Evolutionary conservation across 306 rosid species (phyloP), one percentile per base, ranked within the genome.

Genomic region (Begonia masoniana): DNA sequence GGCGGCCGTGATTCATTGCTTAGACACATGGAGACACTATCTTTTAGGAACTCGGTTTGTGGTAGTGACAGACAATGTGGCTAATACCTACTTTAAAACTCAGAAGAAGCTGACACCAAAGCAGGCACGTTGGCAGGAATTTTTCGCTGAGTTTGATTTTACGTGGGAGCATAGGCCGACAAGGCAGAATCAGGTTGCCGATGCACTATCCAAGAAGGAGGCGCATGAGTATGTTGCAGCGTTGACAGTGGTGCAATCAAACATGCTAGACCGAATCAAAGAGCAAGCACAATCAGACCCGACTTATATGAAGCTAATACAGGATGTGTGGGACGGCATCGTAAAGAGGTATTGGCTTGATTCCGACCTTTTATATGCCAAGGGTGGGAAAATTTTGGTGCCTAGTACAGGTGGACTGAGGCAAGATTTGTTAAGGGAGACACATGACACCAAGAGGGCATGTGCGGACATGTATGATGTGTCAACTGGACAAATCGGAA

Each of bases 101-200:
- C 26, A 59, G n/a, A 50, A 41, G 10, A 60, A 50, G 39, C 11
- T 60, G 47, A 35, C 17, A 7, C 15, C n/a, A n/a, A n/a, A n/a
- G n/a, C n/a, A n/a, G n/a, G n/a, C n/a, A n/a, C n/a, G n/a, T 43
- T 54, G 36, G 47, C 54, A 62, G 31, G 67, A 43, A 0, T 43
- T 53, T 12, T 6, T 62, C 1, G 60, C 4, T 0, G 54, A 54
- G 10, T 53, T 62, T 15, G 17, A 60, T 10, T 60, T 10, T 50
- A 9, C 9, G 6, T 31, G 13, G 12, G 35, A 24, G 12, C 16
- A 49, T 13, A 50, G 31, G 47, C 47, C 49, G 10, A 16, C 56
- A 2, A 49, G 12, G 15, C 9, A 9, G 3, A 60, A 60, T 35
- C 3, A 6, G 1, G 64, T 60, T 9, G 56, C 49, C 5, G 36